Evolutionary conservation across 2,329 filamentous ascomycete genomes (phyloP).

Genomic region (Aspergillus amoenus): DNA sequence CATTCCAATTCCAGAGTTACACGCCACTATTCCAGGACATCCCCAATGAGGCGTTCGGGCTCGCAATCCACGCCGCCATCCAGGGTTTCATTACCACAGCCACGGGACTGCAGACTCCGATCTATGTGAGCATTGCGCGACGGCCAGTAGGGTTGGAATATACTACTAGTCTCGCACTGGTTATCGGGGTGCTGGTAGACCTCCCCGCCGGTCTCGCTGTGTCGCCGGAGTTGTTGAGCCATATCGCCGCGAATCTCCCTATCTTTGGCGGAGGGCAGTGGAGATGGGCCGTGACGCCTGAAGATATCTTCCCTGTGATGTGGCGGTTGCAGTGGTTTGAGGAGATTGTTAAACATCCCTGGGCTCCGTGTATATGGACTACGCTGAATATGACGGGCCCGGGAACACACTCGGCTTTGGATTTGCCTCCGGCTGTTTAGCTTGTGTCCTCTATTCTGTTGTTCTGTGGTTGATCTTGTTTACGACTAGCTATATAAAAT

Average conservation of each 20-base stretch:
- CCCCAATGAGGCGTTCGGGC: neutral
- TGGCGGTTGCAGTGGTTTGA: neutral
- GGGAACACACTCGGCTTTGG: too few relatives aligned
- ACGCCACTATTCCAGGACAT: neutral
- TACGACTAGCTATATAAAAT: too few relatives aligned
- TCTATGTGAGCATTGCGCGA: neutral
- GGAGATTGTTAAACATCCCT: neutral
- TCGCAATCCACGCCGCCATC: neutral
- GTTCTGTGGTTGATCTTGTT: too few relatives aligned
- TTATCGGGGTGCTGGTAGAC: neutral
- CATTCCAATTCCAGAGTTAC: neutral
- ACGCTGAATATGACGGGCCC: neutral
- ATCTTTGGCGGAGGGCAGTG: neutral
- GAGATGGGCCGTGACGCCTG: neutral
- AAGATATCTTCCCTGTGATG: neutral
- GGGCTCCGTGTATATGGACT: neutral
- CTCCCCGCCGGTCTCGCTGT: neutral
- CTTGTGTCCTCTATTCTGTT: too few relatives aligned
- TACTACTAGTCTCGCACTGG: neutral
- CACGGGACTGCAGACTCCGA: neutral
- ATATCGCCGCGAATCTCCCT: neutral
- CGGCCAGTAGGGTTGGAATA: neutral
- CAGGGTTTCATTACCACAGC: neutral
- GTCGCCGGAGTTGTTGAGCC: neutral
- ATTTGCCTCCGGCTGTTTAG: too few relatives aligned